Evolutionary conservation across 75 land plant species (phyloP), one percentile per base, ranked within the genome.

Genomic region (Adiantum capillusveneris): DNA sequence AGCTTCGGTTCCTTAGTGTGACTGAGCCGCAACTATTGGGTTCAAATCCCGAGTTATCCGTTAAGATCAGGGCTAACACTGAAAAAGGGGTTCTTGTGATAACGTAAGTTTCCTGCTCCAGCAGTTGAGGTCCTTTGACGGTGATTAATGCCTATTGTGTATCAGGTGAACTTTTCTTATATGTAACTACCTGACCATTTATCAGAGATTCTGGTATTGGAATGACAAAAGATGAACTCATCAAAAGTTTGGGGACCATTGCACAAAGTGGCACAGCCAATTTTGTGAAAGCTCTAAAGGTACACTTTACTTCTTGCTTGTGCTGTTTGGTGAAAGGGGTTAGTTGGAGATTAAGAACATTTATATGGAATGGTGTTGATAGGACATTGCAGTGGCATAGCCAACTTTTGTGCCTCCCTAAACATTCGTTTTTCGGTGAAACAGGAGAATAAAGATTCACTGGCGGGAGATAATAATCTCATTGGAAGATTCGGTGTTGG

Each of bases 401-500:
- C n/a, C n/a, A n/a, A n/a, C n/a, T n/a, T n/a, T n/a, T n/a, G n/a
- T n/a, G n/a, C n/a, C n/a, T n/a, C n/a, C n/a, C n/a, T n/a, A n/a
- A n/a, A n/a, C n/a, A n/a, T n/a, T n/a, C n/a, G n/a, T n/a, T n/a
- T n/a, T n/a, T n/a, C n/a, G n/a, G n/a, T 46, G 55, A 6, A 26
- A 24, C 75, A 84, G 87, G 99, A 95, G 22, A 90, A 83, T 69
- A 77, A 91, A 72, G 97, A 86, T 53, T 76, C 81, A 59, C 83
- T 79, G 51, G 50, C 67, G 22, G 55, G 55, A 39, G 99, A 90
- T 60, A 95, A 58, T 72, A 95, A 95, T 65, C 74, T 95, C 58
- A 95, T 95, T 75, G 99, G 99, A 30, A 97, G 89, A 75, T 95
- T 95, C 84, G 99, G 99, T 75, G 99, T 95, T 28, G 99, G 99